Evolutionary conservation across 768 basidiomycete species (phyloP).

Genomic region (Chalciporus piperatus): DNA sequence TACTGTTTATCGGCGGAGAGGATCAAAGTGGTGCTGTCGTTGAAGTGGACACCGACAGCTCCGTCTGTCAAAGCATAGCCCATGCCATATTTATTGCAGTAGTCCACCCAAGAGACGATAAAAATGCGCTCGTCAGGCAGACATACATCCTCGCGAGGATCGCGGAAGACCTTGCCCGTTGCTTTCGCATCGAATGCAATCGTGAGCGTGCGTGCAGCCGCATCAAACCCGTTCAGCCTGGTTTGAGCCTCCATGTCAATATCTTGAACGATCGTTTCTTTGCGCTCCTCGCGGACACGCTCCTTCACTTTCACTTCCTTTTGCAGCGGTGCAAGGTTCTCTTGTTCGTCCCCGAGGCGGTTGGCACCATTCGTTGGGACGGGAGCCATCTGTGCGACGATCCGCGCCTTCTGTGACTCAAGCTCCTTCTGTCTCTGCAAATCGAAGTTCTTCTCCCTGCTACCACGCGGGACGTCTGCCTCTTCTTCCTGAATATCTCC

Average conservation of each 20-base stretch:
- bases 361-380: slow-evolving; percentile 24
- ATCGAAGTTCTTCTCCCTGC: slow-evolving; percentile 39
- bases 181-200: slow-evolving; percentile 69
- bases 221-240: slow-evolving; percentile 62
- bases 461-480: slow-evolving; percentile 38
- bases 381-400: slow-evolving; percentile 91
- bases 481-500: slow-evolving; percentile 49
- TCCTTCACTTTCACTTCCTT: slow-evolving; percentile 34
- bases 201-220: slow-evolving; percentile 49
- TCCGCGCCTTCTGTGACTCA: slow-evolving; percentile 88
- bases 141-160: slow-evolving; percentile 53
- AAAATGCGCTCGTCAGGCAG: slow-evolving; percentile 76
- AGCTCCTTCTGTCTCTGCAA: slow-evolving; percentile 64
- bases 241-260: slow-evolving; percentile 24
- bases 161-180: slow-evolving; percentile 60
- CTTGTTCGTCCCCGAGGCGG: slow-evolving; percentile 34
- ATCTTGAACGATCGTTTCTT: slow-evolving; percentile 15
- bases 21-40: slow-evolving; percentile 87
- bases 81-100: slow-evolving; percentile 99
- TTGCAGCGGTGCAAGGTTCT: slow-evolving; percentile 32
- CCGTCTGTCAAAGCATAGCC: slow-evolving; percentile 97
- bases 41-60: slow-evolving; percentile 93
- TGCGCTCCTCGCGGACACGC: slow-evolving; percentile 22
- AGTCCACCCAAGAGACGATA: slow-evolving; percentile 98
- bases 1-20: slow-evolving; percentile 86